These are phyloP conservation scores for Calonectria hongkongensis DNA, from an alignment of 2,329 filamentous ascomycete species.

Conservation along the genomic window DNA sequence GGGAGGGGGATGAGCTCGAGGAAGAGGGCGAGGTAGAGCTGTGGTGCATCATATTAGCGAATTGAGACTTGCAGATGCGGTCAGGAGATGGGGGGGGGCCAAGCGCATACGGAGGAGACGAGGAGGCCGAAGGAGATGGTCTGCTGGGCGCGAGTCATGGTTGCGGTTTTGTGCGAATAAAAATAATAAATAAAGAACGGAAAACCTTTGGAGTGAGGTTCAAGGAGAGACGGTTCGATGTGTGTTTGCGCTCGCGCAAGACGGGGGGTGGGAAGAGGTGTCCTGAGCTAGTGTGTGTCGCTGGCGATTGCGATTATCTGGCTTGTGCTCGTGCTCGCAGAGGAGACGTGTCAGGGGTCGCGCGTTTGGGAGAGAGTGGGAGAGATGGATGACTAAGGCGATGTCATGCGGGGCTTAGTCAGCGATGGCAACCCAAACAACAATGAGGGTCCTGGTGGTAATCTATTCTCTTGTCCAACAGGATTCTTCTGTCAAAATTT, in stretches of 20 bases:
- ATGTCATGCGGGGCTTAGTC: constrained; percentile 19
- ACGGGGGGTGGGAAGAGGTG: constrained; percentile 18
- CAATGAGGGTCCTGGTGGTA: no score
- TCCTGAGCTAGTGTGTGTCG: constrained; percentile 2
- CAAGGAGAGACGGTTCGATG: constrained; percentile 5
- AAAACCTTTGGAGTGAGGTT: background rate
- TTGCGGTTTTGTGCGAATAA: constrained; percentile 57
- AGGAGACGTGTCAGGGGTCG: constrained; percentile 56
- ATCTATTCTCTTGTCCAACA: no score
- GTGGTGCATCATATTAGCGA: constrained; percentile 60
- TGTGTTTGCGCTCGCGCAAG: constrained; percentile 17
- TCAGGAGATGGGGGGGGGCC: background rate
- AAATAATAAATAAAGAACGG: constrained; percentile 11
- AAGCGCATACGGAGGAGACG: constrained; percentile 84
- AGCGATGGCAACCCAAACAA: no score
- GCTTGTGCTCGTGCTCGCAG: constrained; percentile 38
- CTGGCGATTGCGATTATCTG: constrained; percentile 46
- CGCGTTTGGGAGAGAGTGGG: constrained; percentile 32
- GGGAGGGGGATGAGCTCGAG: constrained; percentile 89
- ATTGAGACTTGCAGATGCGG: constrained; percentile 4
- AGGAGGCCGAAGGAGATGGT: constrained; percentile 92
- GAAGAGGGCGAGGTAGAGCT: constrained; percentile 94
- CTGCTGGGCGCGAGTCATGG: constrained; percentile 95
- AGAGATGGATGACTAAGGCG: constrained; percentile 46
- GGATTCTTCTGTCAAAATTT: no score